Base-by-base conservation (phyloP, 1,139 yeast genomes). In the Insectozyma bohioensis region DNA sequence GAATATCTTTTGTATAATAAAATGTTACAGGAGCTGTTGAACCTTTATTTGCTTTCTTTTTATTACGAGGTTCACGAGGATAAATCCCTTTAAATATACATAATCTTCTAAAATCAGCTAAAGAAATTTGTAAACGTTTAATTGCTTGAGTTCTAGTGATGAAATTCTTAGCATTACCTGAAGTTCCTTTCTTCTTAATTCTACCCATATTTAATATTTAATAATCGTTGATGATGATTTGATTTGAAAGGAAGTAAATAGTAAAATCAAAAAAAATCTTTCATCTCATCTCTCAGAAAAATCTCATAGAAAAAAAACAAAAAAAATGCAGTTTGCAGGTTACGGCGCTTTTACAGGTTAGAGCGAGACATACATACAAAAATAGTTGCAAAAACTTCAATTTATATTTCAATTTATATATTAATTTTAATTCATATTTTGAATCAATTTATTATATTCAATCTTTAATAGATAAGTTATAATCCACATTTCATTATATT, bases 91-190 rank as follows among this genome's bases (percentile, higher is more conserved):
- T 92, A 75, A 92, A 87, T 57, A 92, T 92, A 74, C 98, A 92
- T 53, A 92, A 75, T 55, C 97, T 78, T 67, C 98, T 85, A 77
- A 92, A 92, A 64, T 92, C 98, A n/a, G 97, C 97, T 40, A 94
- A 72, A 2, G 97, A 85, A 29, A 94, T 85, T 63, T 92, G 98
- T 43, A 92, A 71, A 58, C 83, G 87, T 61, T 85, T 83, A 39
- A 92, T 85, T 4, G 99, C 99, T 61, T 87, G 96, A 1, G 97
- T 84, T 64, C 99, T 78, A 39, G 97, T 90, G 55, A 92, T 76
- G 66, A 82, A 92, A 65, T 87, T 86, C 65, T 82, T 85, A 42
- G 96, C 96, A 49, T 87, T 90, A 60, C 98, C 97, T 37, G 83
- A 64, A 40, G 85, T 75, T 46, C 88, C 86, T 68, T 75, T 88